Percentiles rank a stretch among this genome's conserved stretches.
Conservation (phyloP, 2,329 filamentous ascomycete genomes). For the Penicillium sp. region DNA sequence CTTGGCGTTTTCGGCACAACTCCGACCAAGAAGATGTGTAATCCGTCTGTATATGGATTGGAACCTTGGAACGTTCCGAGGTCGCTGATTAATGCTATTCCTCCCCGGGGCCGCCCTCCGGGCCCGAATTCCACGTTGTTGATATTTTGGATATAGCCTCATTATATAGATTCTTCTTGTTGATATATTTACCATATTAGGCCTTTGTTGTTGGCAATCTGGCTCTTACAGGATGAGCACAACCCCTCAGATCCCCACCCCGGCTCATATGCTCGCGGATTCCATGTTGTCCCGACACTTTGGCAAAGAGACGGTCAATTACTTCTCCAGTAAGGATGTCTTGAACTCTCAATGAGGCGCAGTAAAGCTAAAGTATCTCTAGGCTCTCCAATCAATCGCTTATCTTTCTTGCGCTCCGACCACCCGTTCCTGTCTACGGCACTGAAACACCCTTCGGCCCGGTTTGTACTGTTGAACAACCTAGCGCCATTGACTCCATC, state of each 20-base stretch:
- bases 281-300: conserved; percentile 46
- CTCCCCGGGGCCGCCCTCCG: too few species aligned
- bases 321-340: conserved; percentile 40
- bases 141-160: not conserved
- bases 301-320: conserved; percentile 44
- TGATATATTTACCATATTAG: not conserved
- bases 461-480: conserved; percentile 70
- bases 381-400: conserved; percentile 44
- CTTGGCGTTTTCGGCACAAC: conserved; percentile 2
- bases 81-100: conserved; percentile 17
- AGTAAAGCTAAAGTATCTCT: not conserved
- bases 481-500: conserved; percentile 64
- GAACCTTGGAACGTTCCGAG: not conserved
- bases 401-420: conserved; percentile 44
- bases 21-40: conserved; percentile 11
- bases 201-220: not conserved
- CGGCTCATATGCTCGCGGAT: conserved; percentile 51
- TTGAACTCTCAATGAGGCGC: not conserved
- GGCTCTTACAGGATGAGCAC: conserved; percentile 22
- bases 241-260: conserved; percentile 44
- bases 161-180: not conserved
- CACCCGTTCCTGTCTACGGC: conserved; percentile 42
- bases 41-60: not conserved
- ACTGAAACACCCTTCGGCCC: conserved; percentile 40
- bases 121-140: not conserved